Base-by-base conservation (phyloP, 331 rosid species). In the Stylosanthes scabra region DNA sequence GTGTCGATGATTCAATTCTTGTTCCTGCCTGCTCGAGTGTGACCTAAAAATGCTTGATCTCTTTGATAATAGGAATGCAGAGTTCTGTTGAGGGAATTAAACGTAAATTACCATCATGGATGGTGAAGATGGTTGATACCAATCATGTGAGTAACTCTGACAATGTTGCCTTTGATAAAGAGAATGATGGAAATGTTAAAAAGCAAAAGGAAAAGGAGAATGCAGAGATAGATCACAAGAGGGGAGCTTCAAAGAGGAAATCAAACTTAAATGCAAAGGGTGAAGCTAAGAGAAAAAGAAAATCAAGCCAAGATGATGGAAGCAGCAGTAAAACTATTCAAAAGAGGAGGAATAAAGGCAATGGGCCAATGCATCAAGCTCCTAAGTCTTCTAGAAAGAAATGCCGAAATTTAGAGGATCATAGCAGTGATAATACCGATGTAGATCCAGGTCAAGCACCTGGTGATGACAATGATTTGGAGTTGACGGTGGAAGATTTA, bases 21-120 rank as follows among this genome's bases (percentile, higher is more conserved):
- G 20, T 56, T 47, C 59, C 10, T 68, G 44, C 59, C 9, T 68
- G 42, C 63, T 62, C 44, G 65, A 46, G 28, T 54, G 63, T 65
- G 11, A 49, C 64, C 50, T 65, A 6, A 42, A 42, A 59, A 57
- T 77, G 59, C 20, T 51, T 56, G 52, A 13, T 59, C 12, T 73
- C 27, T 28, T 74, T 28, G 51, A 46, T 42, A 12, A 27, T 61
- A 74, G 83, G 72, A 68, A 80, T 80, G 83, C 27, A 67, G 74
- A 45, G 44, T 74, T 57, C 75, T 67, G 82, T 42, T 16, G 86
- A 80, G 78, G 87, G 86, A 78, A 78, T 69, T 50, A 78, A 82
- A 16, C 90, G 98, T 10, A 88, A 85, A 34, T 77, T 93, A 78
- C 96, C 97, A 0, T 47, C 78, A 51, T 89, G 98, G 98, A 89